A percentile compares a stretch with the other conserved stretches of the same genome.
Evolutionary conservation across 345 rosid species (phyloP).

Genomic region (Brassica nigra): DNA sequence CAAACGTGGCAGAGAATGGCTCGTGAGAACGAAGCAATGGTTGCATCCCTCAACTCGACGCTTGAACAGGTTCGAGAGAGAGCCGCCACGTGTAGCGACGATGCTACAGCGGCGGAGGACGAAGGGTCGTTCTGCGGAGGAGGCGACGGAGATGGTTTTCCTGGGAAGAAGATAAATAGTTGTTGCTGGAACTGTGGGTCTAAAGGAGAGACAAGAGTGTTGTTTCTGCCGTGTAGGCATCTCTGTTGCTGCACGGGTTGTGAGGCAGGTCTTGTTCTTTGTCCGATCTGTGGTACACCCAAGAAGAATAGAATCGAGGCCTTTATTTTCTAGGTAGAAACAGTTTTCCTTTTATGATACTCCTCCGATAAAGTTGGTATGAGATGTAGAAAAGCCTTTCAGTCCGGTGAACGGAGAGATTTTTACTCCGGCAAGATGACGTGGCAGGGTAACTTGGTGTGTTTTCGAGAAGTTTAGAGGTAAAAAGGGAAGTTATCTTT

Average conservation of each 20-base stretch:
- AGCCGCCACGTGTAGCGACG: constrained; percentile 38
- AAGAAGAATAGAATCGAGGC: constrained; percentile 83
- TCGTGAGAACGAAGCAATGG: constrained; percentile 61
- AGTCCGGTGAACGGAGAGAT: constrained; percentile 18
- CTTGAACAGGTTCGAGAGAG: constrained; percentile 54
- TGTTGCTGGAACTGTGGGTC: constrained; percentile 61
- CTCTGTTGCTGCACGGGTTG: constrained; percentile 75
- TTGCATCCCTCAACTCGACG: constrained; percentile 45
- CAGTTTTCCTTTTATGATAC: too few relatives aligned
- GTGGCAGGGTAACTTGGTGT: constrained; percentile 10
- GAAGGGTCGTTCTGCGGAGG: constrained; percentile 52
- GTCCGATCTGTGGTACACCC: constrained; percentile 71
- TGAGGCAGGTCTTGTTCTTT: constrained; percentile 53
- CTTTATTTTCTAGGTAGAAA: constrained; percentile 44
- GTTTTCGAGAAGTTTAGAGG: neutral
- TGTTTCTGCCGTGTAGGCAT: constrained; percentile 95
- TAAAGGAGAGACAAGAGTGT: constrained; percentile 50
- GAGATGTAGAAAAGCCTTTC: constrained; percentile 14
- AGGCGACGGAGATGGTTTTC: constrained; percentile 24
- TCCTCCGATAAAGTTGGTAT: neutral
- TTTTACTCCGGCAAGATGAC: constrained; percentile 11
- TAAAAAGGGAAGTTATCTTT: neutral
- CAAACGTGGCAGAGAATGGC: constrained; percentile 67
- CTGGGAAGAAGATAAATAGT: constrained; percentile 18
- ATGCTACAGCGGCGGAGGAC: constrained; percentile 37